Evolutionary conservation across 2,329 filamentous ascomycete species (phyloP).

Genomic region (Pseudovirgaria hyperparasitica): DNA sequence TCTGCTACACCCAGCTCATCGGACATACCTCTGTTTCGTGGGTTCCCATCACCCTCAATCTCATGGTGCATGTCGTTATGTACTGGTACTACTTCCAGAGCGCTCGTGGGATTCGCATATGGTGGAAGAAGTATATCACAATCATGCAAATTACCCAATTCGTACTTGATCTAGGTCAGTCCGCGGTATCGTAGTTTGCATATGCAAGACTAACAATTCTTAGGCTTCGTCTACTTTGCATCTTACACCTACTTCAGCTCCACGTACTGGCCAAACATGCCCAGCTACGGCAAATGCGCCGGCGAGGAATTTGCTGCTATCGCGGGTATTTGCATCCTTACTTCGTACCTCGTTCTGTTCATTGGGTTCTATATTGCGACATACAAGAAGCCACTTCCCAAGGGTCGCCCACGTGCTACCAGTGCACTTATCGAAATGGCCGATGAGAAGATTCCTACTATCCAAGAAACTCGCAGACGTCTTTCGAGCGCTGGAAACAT

Average conservation of each 20-base stretch:
- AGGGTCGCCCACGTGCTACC: constrained; percentile 62
- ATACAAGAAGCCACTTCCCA: constrained; percentile 75
- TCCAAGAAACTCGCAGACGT: constrained; percentile 38
- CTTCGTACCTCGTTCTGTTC: constrained; percentile 93
- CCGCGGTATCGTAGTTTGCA: background rate
- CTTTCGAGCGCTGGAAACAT: constrained; percentile 28
- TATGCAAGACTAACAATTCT: constrained; percentile 9
- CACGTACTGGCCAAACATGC: constrained; percentile 75
- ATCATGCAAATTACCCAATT: constrained; percentile 96
- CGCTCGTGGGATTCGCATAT: constrained; percentile 85
- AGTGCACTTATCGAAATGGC: constrained; percentile 80
- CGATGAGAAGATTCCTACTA: constrained; percentile 50
- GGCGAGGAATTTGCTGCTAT: constrained; percentile 96
- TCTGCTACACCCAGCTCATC: constrained; percentile 95
- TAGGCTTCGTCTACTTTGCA: constrained; percentile 95
- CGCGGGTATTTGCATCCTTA: constrained; percentile 80
- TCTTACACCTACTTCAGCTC: constrained; percentile 98
- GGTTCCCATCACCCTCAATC: constrained; percentile 86
- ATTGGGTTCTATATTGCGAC: constrained; percentile 98
- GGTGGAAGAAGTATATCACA: constrained; percentile 99
- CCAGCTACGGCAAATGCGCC: constrained; percentile 74
- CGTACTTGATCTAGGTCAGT: constrained; percentile 84
- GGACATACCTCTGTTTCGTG: constrained; percentile 88
- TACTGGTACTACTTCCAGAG: constrained; percentile 99
- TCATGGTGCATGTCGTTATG: constrained; percentile 94